Evolutionary conservation across 2,329 filamentous ascomycete species (phyloP).

Genomic region (Sphaerulina musiva): DNA sequence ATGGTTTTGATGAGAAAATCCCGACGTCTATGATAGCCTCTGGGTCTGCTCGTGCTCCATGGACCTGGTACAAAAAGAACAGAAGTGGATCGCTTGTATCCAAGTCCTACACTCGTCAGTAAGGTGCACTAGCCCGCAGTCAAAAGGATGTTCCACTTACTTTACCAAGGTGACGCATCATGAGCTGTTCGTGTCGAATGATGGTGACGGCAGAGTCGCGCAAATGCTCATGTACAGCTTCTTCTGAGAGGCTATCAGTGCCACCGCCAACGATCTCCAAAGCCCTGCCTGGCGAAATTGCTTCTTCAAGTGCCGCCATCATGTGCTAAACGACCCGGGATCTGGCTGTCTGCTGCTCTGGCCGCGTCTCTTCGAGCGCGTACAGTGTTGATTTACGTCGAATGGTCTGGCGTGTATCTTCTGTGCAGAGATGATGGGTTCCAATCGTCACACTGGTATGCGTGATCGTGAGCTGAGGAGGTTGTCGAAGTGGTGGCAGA

Average conservation of each 20-base stretch:
- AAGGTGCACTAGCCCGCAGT: background rate
- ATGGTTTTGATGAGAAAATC: background rate
- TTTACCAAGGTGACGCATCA: background rate
- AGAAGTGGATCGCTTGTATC: background rate
- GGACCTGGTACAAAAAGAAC: background rate
- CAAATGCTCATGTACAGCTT: background rate
- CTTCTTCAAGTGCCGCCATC: background rate
- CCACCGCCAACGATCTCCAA: background rate
- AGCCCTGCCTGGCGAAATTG: background rate
- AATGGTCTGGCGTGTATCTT: background rate
- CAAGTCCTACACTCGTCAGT: background rate
- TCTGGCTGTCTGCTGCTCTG: background rate
- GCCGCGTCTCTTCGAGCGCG: background rate
- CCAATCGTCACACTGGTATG: too few species aligned
- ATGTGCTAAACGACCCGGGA: background rate
- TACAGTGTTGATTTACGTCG: background rate
- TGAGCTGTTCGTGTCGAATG: constrained; percentile 2
- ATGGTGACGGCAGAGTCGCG: background rate
- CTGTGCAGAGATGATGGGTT: too few species aligned
- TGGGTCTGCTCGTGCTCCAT: background rate
- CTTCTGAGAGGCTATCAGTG: background rate
- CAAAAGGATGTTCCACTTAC: background rate
- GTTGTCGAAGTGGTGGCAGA: too few species aligned
- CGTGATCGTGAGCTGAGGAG: too few species aligned
- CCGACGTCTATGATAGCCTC: background rate